Percentiles rank a stretch among this genome's conserved stretches.
Conservation (phyloP, 495 filamentous ascomycete species). For the Chaetomium cochliodes region DNA sequence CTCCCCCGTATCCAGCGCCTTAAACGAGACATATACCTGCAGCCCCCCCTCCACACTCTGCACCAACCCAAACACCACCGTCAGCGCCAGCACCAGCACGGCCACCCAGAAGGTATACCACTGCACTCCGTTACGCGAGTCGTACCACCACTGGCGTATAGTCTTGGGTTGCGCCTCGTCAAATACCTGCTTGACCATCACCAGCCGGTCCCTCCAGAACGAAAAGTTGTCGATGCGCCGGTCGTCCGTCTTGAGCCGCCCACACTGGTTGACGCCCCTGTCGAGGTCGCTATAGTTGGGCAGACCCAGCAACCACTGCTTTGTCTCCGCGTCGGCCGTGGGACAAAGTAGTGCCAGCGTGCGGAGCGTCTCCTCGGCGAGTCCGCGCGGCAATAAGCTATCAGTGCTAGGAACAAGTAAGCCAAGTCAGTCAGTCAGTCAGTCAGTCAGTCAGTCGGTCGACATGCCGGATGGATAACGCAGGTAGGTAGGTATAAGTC, state of each 20-base stretch:
- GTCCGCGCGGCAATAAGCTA: background rate
- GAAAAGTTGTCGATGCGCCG: background rate
- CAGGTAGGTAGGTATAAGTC: background rate
- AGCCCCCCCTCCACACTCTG: constrained; percentile 30
- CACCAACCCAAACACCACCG: constrained; percentile 53
- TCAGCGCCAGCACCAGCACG: constrained; percentile 42
- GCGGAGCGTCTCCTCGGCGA: background rate
- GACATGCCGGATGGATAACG: background rate
- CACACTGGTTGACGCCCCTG: background rate
- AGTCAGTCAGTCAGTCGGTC: background rate
- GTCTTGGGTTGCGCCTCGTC: background rate
- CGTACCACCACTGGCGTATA: constrained; percentile 33
- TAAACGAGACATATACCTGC: background rate
- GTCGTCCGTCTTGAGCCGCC: background rate
- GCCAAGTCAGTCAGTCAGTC: too few species aligned
- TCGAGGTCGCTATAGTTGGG: background rate
- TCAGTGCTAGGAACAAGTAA: background rate
- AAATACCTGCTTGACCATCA: constrained; percentile 5
- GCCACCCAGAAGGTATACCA: constrained; percentile 58
- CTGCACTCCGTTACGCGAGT: constrained; percentile 50
- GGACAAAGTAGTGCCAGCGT: background rate
- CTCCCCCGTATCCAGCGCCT: background rate
- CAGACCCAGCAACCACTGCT: background rate
- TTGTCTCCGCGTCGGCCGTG: background rate
- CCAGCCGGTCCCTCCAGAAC: constrained; percentile 2